Evolutionary conservation across 2,329 filamentous ascomycete genomes (phyloP).

Genomic region (Mycosphaerelloides madeirae): DNA sequence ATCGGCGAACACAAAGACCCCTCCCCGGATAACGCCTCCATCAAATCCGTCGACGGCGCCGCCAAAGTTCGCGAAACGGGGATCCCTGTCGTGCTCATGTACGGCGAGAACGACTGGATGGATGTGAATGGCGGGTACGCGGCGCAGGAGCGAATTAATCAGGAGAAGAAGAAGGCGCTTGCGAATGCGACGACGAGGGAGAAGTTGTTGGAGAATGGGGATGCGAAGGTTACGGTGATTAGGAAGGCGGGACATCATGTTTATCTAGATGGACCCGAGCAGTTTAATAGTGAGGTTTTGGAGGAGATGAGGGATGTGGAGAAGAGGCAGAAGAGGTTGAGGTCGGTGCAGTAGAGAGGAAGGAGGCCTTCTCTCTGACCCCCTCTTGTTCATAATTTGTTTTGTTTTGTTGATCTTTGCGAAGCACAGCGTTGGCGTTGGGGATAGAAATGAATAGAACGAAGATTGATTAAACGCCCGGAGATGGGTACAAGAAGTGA

Average conservation of each 20-base stretch:
- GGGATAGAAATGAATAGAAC: too few relatives aligned
- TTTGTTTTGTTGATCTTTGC: too few relatives aligned
- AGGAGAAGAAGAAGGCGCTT: constrained; percentile 58
- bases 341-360: neutral
- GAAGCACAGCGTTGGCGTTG: too few relatives aligned
- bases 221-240: constrained; percentile 77
- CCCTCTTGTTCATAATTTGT: too few relatives aligned
- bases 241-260: constrained; percentile 66
- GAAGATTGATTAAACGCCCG: too few relatives aligned
- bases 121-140: constrained; percentile 81
- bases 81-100: constrained; percentile 81
- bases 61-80: constrained; percentile 59
- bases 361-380: too few relatives aligned
- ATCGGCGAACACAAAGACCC: constrained; percentile 32
- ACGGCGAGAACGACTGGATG: constrained; percentile 99
- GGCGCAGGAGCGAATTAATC: constrained; percentile 71
- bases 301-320: constrained; percentile 63
- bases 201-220: constrained; percentile 67
- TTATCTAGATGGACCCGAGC: constrained; percentile 65
- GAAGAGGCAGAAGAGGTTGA: constrained; percentile 33
- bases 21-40: constrained; percentile 23
- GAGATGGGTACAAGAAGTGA: too few relatives aligned
- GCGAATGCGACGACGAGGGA: constrained; percentile 61
- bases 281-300: constrained; percentile 63
- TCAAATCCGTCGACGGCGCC: constrained; percentile 55